Percentiles rank a stretch among this genome's conserved stretches.
Evolutionary conservation across 2,329 filamentous ascomycete species (phyloP).

Genomic region (Laburnicola sp.): DNA sequence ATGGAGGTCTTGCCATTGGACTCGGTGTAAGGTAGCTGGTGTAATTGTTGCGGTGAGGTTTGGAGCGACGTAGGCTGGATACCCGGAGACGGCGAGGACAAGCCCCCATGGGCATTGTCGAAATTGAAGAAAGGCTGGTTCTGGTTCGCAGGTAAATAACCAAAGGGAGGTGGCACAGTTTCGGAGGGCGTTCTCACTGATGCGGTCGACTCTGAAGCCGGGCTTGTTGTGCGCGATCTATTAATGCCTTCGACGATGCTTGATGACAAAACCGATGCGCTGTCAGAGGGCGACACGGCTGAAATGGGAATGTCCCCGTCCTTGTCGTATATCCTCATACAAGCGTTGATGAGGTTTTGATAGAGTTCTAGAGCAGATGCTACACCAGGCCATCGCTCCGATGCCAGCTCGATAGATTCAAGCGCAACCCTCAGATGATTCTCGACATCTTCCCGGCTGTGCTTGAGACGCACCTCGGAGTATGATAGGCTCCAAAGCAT

Average conservation of each 20-base stretch:
- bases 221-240: slow-evolving; percentile 52
- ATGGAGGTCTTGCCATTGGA: slow-evolving; percentile 36
- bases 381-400: slow-evolving; percentile 89
- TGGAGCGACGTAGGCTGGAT: slow-evolving; percentile 28
- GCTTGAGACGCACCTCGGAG: slow-evolving; percentile 73
- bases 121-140: slow-evolving; percentile 36
- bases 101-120: slow-evolving; percentile 22
- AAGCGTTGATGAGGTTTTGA: slow-evolving; percentile 79
- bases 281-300: slow-evolving; percentile 53
- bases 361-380: slow-evolving; percentile 83
- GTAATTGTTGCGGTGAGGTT: slow-evolving; percentile 30
- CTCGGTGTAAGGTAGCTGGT: slow-evolving; percentile 30
- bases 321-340: slow-evolving; percentile 82
- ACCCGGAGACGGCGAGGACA: slow-evolving; percentile 23
- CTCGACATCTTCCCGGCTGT: slow-evolving; percentile 75
- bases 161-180: slow-evolving; percentile 37
- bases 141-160: slow-evolving; percentile 40
- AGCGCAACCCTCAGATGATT: slow-evolving; percentile 73
- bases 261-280: slow-evolving; percentile 46
- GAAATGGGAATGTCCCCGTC: slow-evolving; percentile 56
- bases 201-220: slow-evolving; percentile 44
- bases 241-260: slow-evolving; percentile 48
- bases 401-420: slow-evolving; percentile 76
- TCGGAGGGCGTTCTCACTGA: slow-evolving; percentile 46
- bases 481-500: slow-evolving; percentile 92